Base-by-base conservation (phyloP, 2,329 filamentous ascomycete species). In the Fusarium bactridioides region DNA sequence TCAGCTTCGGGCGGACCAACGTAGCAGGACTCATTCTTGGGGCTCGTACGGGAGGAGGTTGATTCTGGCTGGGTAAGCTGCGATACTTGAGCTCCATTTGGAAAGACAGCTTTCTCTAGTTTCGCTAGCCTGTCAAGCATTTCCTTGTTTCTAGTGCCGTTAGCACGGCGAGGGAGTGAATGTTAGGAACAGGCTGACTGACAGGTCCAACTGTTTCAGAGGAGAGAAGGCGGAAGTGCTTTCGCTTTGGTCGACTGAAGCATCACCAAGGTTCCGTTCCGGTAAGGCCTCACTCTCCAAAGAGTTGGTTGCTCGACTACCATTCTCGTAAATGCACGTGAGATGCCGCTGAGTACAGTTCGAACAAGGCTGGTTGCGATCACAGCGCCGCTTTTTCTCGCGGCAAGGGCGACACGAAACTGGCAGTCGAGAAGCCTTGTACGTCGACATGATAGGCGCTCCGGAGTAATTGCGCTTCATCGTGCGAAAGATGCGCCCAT, bases 311-410 rank as follows among this genome's bases (percentile, higher is more conserved):
- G 27, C 7, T 31, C 27, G 13, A 18, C 19, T 40, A 7, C 37
- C 29, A 33, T 35, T 47, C 10, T 51, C 38, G 18, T 65, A 65
- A 5, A 37, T 11, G 9, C 62, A 65, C 7, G 7, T 35, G 10
- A 63, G 38, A 8, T 18, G 7, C 16, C 62, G 40, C 7, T 63
- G 62, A 4, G 40, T 38, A 12, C 58, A 65, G 21, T 55, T 63
- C 6, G 62, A 65, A n/a, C 62, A 65, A 29, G 62, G 62, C 23
- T 54, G 41, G 3, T 47, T 65, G 6, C 62, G 62, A 25, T 63
- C 62, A 15, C 62, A 63, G 11, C 59, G 62, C 3, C 58, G 57
- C 33, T 64, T 65, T 10, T 35, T 55, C 16, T 55, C 48, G 1
- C 59, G 62, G 5, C 62, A 65, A 5, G 40, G 47, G 5, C 58